phyloP scores from a whole-genome alignment of 768 basidiomycete genomes.

The Boletus rubescentipes region DNA sequence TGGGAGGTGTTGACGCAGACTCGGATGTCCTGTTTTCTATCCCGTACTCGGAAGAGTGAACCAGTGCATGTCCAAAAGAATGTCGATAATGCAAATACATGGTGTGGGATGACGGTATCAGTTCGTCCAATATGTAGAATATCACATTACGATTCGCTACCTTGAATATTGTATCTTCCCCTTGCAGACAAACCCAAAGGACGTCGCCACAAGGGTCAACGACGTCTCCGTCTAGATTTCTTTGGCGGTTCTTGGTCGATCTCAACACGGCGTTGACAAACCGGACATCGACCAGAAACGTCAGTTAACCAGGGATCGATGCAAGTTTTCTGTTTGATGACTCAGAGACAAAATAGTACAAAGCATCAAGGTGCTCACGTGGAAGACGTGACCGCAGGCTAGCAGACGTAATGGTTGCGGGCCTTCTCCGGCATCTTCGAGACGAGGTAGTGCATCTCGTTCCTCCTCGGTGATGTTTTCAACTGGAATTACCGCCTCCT shows the following conservation, averaged over 20 bases:
- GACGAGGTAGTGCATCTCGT: conserved; percentile 43
- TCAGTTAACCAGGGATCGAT: conserved; percentile 87
- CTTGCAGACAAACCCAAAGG: conserved; percentile 5
- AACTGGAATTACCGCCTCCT: conserved; percentile 31
- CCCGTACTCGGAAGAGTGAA: not conserved
- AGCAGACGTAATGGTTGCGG: conserved; percentile 75
- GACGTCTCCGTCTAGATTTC: conserved; percentile 29
- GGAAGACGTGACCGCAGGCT: conserved; percentile 85
- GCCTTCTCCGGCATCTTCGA: conserved; percentile 73
- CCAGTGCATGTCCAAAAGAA: conserved; percentile 19
- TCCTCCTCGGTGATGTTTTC: conserved; percentile 42
- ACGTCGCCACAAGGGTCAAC: conserved; percentile 12
- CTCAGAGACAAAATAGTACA: not conserved
- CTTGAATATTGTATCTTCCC: conserved; percentile 29
- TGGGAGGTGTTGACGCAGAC: not conserved
- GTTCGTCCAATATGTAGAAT: conserved; percentile 31
- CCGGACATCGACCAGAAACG: conserved; percentile 84
- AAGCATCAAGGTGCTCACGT: conserved; percentile 51
- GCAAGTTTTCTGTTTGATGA: conserved; percentile 66
- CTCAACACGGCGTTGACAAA: conserved; percentile 77
- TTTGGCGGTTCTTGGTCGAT: conserved; percentile 38
- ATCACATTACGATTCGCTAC: conserved; percentile 31
- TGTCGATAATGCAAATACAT: conserved; percentile 27
- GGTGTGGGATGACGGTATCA: conserved; percentile 21
- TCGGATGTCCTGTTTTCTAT: not conserved